Evolutionary conservation across 441 rosid species (phyloP).

Genomic region (Jatropha podagrica): DNA sequence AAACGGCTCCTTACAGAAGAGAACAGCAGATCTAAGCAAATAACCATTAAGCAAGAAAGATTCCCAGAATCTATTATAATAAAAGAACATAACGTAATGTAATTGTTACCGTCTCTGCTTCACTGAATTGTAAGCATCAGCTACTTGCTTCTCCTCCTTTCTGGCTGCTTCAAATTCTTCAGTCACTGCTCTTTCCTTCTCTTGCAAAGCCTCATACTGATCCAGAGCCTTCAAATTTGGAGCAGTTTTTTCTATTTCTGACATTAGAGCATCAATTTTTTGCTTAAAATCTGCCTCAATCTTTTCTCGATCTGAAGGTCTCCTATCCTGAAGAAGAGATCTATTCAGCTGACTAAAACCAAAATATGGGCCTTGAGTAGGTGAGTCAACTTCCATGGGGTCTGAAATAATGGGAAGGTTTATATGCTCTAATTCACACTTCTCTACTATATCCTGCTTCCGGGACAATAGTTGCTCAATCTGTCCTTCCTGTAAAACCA

Average conservation of each 20-base stretch:
- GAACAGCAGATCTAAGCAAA: not conserved
- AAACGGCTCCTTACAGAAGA: not conserved
- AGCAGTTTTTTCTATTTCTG: constrained; percentile 90
- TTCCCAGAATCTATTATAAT: not conserved
- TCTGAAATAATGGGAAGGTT: constrained; percentile 69
- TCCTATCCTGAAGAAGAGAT: constrained; percentile 71
- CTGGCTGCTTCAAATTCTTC: constrained; percentile 90
- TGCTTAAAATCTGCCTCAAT: constrained; percentile 74
- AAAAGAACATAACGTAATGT: not conserved
- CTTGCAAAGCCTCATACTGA: constrained; percentile 85
- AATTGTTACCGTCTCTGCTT: constrained; percentile 70
- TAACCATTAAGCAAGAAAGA: not conserved
- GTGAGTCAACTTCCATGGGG: constrained; percentile 72
- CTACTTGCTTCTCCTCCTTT: constrained; percentile 83
- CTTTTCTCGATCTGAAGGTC: constrained; percentile 82
- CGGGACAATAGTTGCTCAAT: constrained; percentile 65
- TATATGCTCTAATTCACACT: constrained; percentile 86
- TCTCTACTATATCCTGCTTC: constrained; percentile 80
- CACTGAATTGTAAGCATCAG: constrained; percentile 74
- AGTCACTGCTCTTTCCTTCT: constrained; percentile 75
- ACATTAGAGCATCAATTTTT: constrained; percentile 64
- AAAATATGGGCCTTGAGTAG: constrained; percentile 54
- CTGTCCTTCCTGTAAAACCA: constrained; percentile 68
- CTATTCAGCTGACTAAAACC: constrained; percentile 85
- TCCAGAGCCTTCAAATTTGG: constrained; percentile 97